Conservation (phyloP, 306 rosid species). For the Dryas alaskensis region DNA sequence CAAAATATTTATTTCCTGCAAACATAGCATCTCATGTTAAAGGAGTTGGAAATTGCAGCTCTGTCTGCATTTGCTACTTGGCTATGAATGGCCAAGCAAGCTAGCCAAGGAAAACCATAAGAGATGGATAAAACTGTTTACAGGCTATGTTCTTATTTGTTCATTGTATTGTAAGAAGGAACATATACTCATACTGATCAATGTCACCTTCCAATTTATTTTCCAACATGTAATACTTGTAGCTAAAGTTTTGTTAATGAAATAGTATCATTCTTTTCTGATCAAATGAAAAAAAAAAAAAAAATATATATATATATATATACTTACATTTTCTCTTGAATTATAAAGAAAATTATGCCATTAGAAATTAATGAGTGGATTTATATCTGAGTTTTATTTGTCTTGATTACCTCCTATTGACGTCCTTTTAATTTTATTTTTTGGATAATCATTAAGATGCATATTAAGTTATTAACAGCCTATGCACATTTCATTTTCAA, state of each 20-base stretch:
- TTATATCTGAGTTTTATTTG: not conserved
- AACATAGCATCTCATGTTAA: conserved; percentile 4
- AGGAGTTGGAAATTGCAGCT: not conserved
- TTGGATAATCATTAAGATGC: not conserved
- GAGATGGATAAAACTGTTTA: not conserved
- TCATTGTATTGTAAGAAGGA: not conserved
- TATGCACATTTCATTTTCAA: not conserved
- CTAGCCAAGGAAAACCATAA: not conserved
- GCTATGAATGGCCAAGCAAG: not conserved
- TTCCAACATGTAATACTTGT: not conserved
- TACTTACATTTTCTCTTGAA: too few relatives aligned
- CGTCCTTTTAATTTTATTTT: not conserved
- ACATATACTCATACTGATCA: not conserved
- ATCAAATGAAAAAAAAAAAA: not conserved
- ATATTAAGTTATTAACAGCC: not conserved
- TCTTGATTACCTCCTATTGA: not conserved
- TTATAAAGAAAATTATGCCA: too few relatives aligned
- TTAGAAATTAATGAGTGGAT: not conserved
- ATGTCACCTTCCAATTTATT: not conserved
- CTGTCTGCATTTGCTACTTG: not conserved
- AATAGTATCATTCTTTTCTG: not conserved
- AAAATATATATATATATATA: too few relatives aligned
- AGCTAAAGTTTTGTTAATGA: not conserved
- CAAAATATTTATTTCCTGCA: not conserved
- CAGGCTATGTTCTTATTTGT: not conserved